Evolutionary conservation across 2,329 filamentous ascomycete species (phyloP).

Genomic region (Botrytis sinoallii): DNA sequence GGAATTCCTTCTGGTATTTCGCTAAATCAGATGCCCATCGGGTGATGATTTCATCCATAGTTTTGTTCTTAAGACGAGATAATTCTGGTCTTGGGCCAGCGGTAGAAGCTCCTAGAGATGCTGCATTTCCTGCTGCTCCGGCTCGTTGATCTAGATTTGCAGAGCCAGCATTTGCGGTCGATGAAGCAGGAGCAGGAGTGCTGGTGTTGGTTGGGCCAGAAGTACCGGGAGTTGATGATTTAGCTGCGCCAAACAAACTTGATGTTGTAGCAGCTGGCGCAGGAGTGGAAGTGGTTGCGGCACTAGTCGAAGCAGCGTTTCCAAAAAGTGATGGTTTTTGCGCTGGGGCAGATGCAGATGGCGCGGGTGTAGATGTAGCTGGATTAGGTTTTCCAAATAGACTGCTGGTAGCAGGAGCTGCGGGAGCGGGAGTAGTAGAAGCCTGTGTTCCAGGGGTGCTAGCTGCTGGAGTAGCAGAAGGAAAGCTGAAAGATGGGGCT

Average conservation of each 20-base stretch:
- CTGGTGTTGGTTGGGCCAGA: conserved; percentile 15
- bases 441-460: conserved; percentile 15
- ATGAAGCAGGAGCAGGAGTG: conserved; percentile 28
- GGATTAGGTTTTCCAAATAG: conserved; percentile 19
- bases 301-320: conserved; percentile 18
- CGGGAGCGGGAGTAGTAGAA: conserved; percentile 5
- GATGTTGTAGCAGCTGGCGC: conserved; percentile 28
- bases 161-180: conserved; percentile 32
- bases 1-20: conserved; percentile 96
- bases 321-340: conserved; percentile 37
- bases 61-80: conserved; percentile 94
- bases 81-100: conserved; percentile 78
- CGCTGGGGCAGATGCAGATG: conserved; percentile 22
- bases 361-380: conserved; percentile 21
- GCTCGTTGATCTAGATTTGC: conserved; percentile 26
- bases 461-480: conserved; percentile 23
- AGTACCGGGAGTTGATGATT: conserved; percentile 17
- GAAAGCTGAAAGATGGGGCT: conserved; percentile 26
- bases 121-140: conserved; percentile 9
- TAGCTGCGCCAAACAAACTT: conserved; percentile 36
- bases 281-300: conserved; percentile 24
- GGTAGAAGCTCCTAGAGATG: conserved; percentile 65
- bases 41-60: conserved; percentile 98
- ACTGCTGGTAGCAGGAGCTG: conserved; percentile 15
- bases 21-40: conserved; percentile 93